phyloP scores from a whole-genome alignment of 1,284 basidiomycete species.

The Melanopsichium pennsylvanicum region DNA sequence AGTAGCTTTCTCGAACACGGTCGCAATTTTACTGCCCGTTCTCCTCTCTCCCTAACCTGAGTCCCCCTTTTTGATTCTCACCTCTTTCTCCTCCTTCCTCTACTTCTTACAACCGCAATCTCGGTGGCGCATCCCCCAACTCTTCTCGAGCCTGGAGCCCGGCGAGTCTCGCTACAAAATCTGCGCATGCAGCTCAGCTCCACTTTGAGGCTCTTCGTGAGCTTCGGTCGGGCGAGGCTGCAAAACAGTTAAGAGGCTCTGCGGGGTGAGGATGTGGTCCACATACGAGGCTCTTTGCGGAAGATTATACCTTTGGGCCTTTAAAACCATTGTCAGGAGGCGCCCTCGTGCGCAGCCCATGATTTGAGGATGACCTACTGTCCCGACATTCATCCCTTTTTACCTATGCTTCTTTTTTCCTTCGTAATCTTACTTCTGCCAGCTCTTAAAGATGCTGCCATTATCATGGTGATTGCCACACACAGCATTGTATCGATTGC shows the following conservation, averaged over 20 bases:
- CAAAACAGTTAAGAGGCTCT: slow-evolving; percentile 36
- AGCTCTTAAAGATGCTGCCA: background rate
- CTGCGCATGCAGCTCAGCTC: slow-evolving; percentile 14
- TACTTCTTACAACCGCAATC: slow-evolving; percentile 19
- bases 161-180: slow-evolving; percentile 34
- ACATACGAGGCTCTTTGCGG: slow-evolving; percentile 35
- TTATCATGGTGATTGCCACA: background rate
- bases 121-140: slow-evolving; percentile 29
- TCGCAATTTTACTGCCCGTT: no score
- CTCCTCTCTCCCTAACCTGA: background rate
- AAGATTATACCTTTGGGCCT: slow-evolving; percentile 36
- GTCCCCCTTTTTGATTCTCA: background rate
- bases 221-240: slow-evolving; percentile 25
- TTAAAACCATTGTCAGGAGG: slow-evolving; percentile 57
- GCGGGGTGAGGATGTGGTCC: slow-evolving; percentile 22
- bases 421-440: background rate
- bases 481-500: background rate
- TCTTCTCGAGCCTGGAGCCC: slow-evolving; percentile 14
- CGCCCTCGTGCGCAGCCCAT: slow-evolving; percentile 44
- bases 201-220: slow-evolving; percentile 53
- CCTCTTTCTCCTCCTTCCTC: background rate
- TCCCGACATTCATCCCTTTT: slow-evolving; percentile 27
- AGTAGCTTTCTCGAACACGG: no score
- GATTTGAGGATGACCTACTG: slow-evolving; percentile 54
- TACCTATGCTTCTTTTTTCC: background rate